Percentiles rank a stretch among this genome's conserved stretches.
Conservation (phyloP, 2,329 filamentous ascomycete genomes). For the Epicoccum sorghinum region DNA sequence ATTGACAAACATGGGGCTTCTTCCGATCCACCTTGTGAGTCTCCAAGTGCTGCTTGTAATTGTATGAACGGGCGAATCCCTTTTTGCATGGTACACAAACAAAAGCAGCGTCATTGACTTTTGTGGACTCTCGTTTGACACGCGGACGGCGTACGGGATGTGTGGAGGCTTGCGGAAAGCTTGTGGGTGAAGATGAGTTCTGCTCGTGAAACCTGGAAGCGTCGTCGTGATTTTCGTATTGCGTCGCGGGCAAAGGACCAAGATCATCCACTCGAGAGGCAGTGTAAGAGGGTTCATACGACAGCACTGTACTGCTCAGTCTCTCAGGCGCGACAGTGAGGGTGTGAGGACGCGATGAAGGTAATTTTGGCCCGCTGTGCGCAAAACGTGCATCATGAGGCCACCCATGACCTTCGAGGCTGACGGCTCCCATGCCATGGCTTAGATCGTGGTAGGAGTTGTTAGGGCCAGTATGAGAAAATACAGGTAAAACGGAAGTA, state of each 20-base stretch:
- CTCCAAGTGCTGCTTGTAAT: conserved; percentile 85
- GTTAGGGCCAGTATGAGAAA: conserved; percentile 42
- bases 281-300: conserved; percentile 23
- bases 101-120: conserved; percentile 56
- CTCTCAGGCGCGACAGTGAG: conserved; percentile 44
- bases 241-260: conserved; percentile 18
- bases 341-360: conserved; percentile 24
- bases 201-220: conserved; percentile 15
- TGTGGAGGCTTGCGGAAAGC: background rate
- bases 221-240: conserved; percentile 22
- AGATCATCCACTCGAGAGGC: background rate
- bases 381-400: conserved; percentile 27
- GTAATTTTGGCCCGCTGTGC: conserved; percentile 18
- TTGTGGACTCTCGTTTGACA: conserved; percentile 24
- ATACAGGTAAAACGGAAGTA: conserved; percentile 38
- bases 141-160: conserved; percentile 13
- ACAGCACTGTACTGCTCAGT: conserved; percentile 28
- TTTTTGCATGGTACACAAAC: conserved; percentile 75
- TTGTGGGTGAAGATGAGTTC: conserved; percentile 19
- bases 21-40: conserved; percentile 77
- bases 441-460: conserved; percentile 34
- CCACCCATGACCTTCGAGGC: conserved; percentile 39
- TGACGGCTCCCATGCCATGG: conserved; percentile 1
- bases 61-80: conserved; percentile 82
- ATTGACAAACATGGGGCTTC: conserved; percentile 72